Conservation (phyloP, 2,329 filamentous ascomycete species). For the Colletotrichum lini region DNA sequence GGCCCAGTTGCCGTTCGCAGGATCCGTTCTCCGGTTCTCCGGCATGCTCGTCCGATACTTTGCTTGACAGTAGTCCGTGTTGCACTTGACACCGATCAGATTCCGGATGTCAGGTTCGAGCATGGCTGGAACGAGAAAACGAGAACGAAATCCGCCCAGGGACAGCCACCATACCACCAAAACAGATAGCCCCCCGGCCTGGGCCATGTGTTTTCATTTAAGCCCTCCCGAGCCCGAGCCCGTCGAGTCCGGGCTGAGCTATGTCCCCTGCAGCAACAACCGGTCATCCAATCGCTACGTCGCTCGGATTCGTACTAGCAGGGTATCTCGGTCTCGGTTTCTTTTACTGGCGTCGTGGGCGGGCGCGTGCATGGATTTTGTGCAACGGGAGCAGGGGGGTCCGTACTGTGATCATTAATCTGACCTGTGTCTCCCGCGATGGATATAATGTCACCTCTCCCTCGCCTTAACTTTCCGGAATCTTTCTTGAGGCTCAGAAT, state of each 20-base stretch:
- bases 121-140: slow-evolving; percentile 7
- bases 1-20: too few species aligned
- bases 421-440: background rate
- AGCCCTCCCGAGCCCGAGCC: slow-evolving; percentile 10
- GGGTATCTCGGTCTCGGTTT: slow-evolving; percentile 34
- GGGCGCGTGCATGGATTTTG: slow-evolving; percentile 18
- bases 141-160: slow-evolving; percentile 4
- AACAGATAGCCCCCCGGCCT: slow-evolving; percentile 4
- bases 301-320: slow-evolving; percentile 19
- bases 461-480: background rate
- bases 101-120: background rate
- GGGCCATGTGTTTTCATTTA: slow-evolving; percentile 23
- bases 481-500: slow-evolving; percentile 7
- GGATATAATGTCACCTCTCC: slow-evolving; percentile 23
- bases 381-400: slow-evolving; percentile 10
- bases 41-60: background rate
- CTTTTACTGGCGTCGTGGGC: slow-evolving; percentile 2
- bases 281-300: slow-evolving; percentile 20
- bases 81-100: background rate
- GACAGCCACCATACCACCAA: background rate
- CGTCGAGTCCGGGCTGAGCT: background rate
- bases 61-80: background rate
- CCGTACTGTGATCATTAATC: background rate
- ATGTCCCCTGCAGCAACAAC: slow-evolving; percentile 12
- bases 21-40: too few species aligned